These are phyloP conservation scores for Syncephalastrum racemosum DNA, from an alignment of 371 early-diverging fungal genomes.

Conservation along the genomic window DNA sequence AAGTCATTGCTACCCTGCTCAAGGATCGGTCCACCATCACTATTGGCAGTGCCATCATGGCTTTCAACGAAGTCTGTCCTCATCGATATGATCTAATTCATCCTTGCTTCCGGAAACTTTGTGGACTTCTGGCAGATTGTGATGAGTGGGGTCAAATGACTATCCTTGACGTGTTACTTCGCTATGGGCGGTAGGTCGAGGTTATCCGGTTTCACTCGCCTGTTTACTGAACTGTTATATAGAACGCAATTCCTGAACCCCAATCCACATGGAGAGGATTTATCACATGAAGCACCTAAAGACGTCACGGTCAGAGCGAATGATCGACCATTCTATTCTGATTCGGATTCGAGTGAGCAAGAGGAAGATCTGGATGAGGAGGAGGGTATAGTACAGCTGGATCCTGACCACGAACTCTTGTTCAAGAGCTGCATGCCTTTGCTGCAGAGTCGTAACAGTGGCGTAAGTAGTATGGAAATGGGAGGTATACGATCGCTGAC, in stretches of 20 bases:
- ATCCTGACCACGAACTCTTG: conserved; percentile 77
- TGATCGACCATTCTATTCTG: conserved; percentile 40
- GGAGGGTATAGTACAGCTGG: conserved; percentile 45
- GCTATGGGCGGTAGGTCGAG: conserved; percentile 71
- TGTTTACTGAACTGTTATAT: conserved; percentile 2
- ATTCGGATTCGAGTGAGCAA: conserved; percentile 28
- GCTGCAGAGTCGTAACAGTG: conserved; percentile 84
- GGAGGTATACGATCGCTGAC: not conserved
- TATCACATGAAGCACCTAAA: conserved; percentile 31
- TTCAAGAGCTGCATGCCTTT: conserved; percentile 73
- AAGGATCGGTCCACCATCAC: conserved; percentile 86
- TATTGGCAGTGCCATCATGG: conserved; percentile 84
- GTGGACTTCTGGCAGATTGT: conserved; percentile 79
- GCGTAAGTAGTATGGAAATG: conserved; percentile 47
- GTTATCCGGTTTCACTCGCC: not conserved
- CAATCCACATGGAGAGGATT: conserved; percentile 47
- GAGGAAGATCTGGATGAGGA: conserved; percentile 32
- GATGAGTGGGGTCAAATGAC: conserved; percentile 96
- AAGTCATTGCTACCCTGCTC: conserved; percentile 73
- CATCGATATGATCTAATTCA: conserved; percentile 85
- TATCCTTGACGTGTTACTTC: conserved; percentile 73
- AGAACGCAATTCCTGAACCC: conserved; percentile 67
- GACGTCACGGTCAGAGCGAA: conserved; percentile 13
- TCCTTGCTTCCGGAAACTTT: conserved; percentile 85
- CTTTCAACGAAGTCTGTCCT: conserved; percentile 87